These are phyloP conservation scores for Cryptococcus hybrid DNA, from an alignment of 1,284 basidiomycete genomes.

Conservation along the genomic window DNA sequence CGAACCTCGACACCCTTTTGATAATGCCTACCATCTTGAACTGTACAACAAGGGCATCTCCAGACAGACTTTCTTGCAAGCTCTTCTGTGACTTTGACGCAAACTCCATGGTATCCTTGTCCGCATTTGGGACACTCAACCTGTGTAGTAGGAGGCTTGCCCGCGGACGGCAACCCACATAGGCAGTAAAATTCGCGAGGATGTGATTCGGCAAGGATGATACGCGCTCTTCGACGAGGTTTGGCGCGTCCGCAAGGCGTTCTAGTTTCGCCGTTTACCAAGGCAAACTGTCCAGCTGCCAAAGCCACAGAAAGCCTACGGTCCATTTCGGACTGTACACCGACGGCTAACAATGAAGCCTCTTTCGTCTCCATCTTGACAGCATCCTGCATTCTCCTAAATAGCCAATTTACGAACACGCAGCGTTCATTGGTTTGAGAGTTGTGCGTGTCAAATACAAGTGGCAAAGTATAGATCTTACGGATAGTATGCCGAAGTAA, in stretches of 20 bases:
- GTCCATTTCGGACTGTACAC: neutral
- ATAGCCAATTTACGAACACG: conserved; percentile 34
- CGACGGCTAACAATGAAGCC: neutral
- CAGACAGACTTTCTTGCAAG: conserved; percentile 21
- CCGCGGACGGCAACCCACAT: conserved; percentile 20
- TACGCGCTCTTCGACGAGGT: conserved; percentile 28
- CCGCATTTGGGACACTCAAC: conserved; percentile 38
- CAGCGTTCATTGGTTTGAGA: conserved; percentile 17
- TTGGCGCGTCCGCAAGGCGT: conserved; percentile 11
- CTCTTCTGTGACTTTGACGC: conserved; percentile 32
- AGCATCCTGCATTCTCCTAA: conserved; percentile 28
- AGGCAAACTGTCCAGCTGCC: neutral
- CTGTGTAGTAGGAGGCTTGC: conserved; percentile 21
- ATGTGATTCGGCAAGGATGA: conserved; percentile 23
- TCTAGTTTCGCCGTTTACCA: conserved; percentile 1
- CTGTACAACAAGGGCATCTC: conserved; percentile 45
- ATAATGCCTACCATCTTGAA: conserved; percentile 39
- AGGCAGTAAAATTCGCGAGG: conserved; percentile 33
- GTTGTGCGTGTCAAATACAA: conserved; percentile 29
- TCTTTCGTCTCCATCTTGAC: conserved; percentile 1
- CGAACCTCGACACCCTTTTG: conserved; percentile 31
- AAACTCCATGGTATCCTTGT: conserved; percentile 42
- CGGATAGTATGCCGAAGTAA: conserved; percentile 28
- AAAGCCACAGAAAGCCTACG: neutral
- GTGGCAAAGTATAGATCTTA: conserved; percentile 38